A percentile compares a stretch with the other conserved stretches of the same genome.
phyloP scores from a whole-genome alignment of 805 yeast genomes.

The Debaryomyces hansenii region DNA sequence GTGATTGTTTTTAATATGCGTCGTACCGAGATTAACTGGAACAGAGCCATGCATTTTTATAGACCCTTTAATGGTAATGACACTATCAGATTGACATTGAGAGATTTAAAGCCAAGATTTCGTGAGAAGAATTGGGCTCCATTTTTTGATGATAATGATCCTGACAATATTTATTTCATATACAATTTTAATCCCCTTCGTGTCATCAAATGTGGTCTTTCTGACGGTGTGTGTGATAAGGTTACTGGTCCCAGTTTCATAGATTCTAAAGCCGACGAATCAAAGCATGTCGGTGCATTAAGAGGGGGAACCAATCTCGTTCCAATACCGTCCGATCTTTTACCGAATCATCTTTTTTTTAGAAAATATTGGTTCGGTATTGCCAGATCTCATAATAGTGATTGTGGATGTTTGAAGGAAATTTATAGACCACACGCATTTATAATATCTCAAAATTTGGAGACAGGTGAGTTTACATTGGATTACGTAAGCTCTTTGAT shows the following conservation, averaged over 20 bases:
- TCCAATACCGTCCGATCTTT: slow-evolving; percentile 2
- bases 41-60: slow-evolving; percentile 22
- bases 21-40: slow-evolving; percentile 11
- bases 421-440: slow-evolving; percentile 18
- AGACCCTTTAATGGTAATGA: slow-evolving; percentile 14
- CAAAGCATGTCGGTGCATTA: slow-evolving; percentile 5
- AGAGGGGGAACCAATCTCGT: slow-evolving; percentile 12
- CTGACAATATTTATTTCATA: slow-evolving; percentile 6
- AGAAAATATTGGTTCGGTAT: slow-evolving; percentile 19
- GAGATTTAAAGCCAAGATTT: slow-evolving; percentile 4
- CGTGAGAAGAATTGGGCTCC: slow-evolving; percentile 13
- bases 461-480: slow-evolving; percentile 12
- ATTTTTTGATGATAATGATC: slow-evolving; percentile 7
- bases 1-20: slow-evolving; percentile 20
- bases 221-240: slow-evolving; percentile 8
- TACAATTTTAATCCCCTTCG: slow-evolving; percentile 7
- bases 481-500: slow-evolving; percentile 27
- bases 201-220: slow-evolving; percentile 8
- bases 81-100: slow-evolving; percentile 1
- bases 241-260: slow-evolving; percentile 4
- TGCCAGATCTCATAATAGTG: slow-evolving; percentile 14
- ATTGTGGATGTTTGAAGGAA: slow-evolving; percentile 18
- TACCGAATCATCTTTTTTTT: slow-evolving; percentile 7
- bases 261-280: slow-evolving; percentile 1
- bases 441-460: slow-evolving; percentile 10